Evolutionary conservation across 345 rosid genomes (phyloP).

Genomic region (Rhizophora apiculata): DNA sequence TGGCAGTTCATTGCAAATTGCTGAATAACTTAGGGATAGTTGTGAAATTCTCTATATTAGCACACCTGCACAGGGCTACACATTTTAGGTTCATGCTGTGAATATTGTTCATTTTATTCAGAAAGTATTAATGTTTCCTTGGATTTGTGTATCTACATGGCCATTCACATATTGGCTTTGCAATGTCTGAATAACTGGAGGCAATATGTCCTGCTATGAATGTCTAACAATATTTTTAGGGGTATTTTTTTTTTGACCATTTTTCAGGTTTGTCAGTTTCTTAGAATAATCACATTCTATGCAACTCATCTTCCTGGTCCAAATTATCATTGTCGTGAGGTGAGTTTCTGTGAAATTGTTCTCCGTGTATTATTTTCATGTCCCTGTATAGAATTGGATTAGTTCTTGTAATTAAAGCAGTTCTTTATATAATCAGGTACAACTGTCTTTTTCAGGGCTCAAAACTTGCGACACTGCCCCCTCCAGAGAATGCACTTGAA

Average conservation of each 20-base stretch:
- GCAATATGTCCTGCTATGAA: neutral
- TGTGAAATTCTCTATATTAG: too few relatives aligned
- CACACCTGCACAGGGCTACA: neutral
- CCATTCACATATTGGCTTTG: neutral
- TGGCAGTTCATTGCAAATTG: too few relatives aligned
- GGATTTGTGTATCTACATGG: neutral
- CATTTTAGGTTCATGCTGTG: neutral
- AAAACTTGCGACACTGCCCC: slow-evolving; percentile 68
- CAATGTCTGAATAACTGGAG: neutral
- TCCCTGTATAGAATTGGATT: neutral
- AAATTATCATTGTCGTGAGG: slow-evolving; percentile 94
- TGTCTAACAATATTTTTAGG: slow-evolving; percentile 10
- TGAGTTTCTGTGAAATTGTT: slow-evolving; percentile 18
- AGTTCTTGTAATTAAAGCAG: slow-evolving; percentile 10
- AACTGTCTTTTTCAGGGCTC: slow-evolving; percentile 62
- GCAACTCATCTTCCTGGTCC: slow-evolving; percentile 97
- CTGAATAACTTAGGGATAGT: too few relatives aligned
- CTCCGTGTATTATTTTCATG: neutral
- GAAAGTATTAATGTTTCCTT: neutral
- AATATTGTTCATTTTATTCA: neutral
- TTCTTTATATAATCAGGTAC: slow-evolving; percentile 19
- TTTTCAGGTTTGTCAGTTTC: slow-evolving; percentile 57
- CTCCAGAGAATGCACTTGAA: slow-evolving; percentile 58
- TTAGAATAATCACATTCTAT: slow-evolving; percentile 82
- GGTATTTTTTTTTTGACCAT: slow-evolving; percentile 1